Conservation (phyloP, 176 grass and related monocot species). For the Chloris gayana region DNA sequence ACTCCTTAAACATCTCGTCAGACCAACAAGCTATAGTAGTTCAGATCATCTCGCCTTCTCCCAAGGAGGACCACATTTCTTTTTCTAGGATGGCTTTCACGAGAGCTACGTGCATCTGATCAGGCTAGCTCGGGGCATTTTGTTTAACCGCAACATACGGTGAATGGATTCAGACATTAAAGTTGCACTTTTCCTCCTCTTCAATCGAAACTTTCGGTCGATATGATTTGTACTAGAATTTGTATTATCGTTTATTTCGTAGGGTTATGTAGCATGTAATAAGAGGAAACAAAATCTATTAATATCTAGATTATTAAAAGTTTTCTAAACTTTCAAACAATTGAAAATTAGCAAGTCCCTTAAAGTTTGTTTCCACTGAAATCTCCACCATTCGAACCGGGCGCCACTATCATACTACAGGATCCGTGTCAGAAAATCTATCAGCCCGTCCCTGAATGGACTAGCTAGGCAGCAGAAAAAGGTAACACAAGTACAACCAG, state of each 20-base stretch:
- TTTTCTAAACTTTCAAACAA: no score
- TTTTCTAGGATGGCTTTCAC: neutral
- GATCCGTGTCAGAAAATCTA: neutral
- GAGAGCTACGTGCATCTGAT: no score
- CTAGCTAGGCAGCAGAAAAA: neutral
- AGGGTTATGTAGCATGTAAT: no score
- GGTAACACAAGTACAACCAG: neutral
- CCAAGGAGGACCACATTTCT: no score
- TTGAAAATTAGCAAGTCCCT: no score
- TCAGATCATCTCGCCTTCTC: conserved; percentile 9
- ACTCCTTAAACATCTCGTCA: neutral
- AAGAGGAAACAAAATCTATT: no score
- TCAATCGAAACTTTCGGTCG: no score
- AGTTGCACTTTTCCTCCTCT: no score
- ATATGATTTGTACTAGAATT: no score
- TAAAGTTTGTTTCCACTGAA: no score
- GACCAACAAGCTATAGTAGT: neutral
- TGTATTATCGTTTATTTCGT: no score
- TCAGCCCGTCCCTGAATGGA: neutral
- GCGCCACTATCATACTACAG: neutral
- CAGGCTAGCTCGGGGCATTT: neutral
- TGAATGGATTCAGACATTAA: neutral
- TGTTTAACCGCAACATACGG: neutral
- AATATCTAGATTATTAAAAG: no score
- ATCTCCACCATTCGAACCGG: neutral